Evolutionary conservation across 257 asterid species (phyloP).

Genomic region (Nicotiana tabacum): DNA sequence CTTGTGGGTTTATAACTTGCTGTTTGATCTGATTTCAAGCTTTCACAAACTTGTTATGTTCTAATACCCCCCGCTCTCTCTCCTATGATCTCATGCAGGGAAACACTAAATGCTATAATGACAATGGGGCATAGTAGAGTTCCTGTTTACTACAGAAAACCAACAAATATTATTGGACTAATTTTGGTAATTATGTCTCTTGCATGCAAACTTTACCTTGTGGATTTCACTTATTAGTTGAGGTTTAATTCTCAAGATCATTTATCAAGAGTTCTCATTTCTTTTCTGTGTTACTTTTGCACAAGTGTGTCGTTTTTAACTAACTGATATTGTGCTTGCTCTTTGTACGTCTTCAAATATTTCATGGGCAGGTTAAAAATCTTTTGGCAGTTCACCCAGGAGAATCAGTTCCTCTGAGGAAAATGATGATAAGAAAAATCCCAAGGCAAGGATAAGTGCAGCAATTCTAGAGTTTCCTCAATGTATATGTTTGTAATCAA

Average conservation of each 20-base stretch:
- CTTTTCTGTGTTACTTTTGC: constrained; percentile 2
- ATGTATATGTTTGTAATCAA: background rate
- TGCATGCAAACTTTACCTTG: constrained; percentile 7
- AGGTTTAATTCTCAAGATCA: background rate
- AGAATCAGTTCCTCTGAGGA: constrained; percentile 80
- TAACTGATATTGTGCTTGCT: background rate
- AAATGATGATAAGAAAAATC: constrained; percentile 81
- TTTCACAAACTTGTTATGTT: background rate
- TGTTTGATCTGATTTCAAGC: constrained; percentile 9
- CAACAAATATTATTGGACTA: constrained; percentile 83
- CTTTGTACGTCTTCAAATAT: background rate
- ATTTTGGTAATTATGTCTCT: constrained; percentile 55
- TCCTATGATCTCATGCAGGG: constrained; percentile 41
- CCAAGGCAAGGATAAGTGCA: constrained; percentile 57
- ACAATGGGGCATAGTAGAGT: constrained; percentile 95
- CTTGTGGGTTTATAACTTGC: constrained; percentile 60
- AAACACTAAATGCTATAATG: constrained; percentile 88
- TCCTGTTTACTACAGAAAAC: constrained; percentile 68
- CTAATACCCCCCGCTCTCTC: background rate
- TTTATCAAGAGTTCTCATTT: background rate
- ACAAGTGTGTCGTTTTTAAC: background rate
- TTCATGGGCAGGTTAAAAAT: constrained; percentile 66
- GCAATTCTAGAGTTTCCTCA: background rate
- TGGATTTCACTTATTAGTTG: background rate
- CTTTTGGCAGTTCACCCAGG: constrained; percentile 85